These are phyloP conservation scores for Cyclostephanos tholiformis DNA, from an alignment of 108 stramenopile species.

Conservation along the genomic window DNA sequence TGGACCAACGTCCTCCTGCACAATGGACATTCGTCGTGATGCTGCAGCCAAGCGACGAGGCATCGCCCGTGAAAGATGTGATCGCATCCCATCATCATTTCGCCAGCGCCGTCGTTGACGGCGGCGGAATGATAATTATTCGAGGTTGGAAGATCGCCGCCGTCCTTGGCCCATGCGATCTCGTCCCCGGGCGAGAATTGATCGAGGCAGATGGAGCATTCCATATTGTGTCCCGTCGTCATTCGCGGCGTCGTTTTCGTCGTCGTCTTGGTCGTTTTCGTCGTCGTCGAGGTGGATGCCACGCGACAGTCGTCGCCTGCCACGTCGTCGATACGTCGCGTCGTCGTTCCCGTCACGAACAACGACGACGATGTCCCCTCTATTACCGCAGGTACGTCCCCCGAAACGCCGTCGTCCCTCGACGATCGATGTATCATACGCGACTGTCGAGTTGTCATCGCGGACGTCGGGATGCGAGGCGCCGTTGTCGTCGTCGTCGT, in stretches of 20 bases:
- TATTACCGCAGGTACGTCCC: neutral
- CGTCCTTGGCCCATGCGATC: conserved; percentile 51
- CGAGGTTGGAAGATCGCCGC: conserved; percentile 17
- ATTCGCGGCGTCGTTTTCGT: neutral
- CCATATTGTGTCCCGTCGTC: conserved; percentile 11
- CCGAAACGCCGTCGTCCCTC: neutral
- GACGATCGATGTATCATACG: neutral
- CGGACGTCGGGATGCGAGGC: no score
- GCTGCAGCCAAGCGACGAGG: conserved; percentile 37
- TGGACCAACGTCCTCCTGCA: conserved; percentile 51
- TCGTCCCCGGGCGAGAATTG: conserved; percentile 32
- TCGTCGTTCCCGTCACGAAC: neutral
- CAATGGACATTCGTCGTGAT: conserved; percentile 49
- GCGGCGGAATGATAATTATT: neutral
- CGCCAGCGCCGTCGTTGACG: neutral
- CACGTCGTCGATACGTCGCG: conserved; percentile 8
- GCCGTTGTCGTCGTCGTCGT: no score
- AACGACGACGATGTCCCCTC: neutral
- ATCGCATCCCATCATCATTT: conserved; percentile 29
- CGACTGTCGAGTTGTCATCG: no score
- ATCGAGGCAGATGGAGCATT: conserved; percentile 51
- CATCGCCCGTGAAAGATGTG: conserved; percentile 53
- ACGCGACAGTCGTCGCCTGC: no score
- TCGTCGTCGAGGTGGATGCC: no score
- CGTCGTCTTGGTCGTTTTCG: neutral